Evolutionary conservation across 2,329 filamentous ascomycete species (phyloP), one percentile per base, ranked within the genome.

Genomic region (Cladosporium sp.): DNA sequence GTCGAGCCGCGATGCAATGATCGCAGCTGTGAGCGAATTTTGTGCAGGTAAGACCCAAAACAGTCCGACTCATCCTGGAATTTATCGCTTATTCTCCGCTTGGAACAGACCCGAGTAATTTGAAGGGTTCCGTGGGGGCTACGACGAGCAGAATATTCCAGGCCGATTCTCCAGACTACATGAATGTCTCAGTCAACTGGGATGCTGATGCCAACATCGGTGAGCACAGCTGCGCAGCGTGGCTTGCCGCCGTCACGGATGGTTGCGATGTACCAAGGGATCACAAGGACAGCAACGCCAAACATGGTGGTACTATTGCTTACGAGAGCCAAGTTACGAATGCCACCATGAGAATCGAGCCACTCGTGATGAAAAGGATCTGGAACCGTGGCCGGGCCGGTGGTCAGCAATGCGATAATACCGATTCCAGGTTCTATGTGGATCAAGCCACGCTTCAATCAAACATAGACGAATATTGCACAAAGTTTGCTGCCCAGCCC

Each of bases 211-310:
- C 10, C 10, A 38, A 33, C 22, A 51, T 55, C 42, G 40, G 46
- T 11, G 46, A 55, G 38, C 42, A 51, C 28, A 32, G 37, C 9
- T 52, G 53, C 35, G 40, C 31, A 19, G 38, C 53, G 9, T 55
- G 53, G 53, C 48, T 55, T 7, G 48, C 46, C 32, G 31, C 42
- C n/a, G 42, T 52, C 4, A 55, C 33, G 11, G 53, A 55, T 37
- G 37, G 42, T 9, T 52, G 48, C 35, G 31, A 46, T 14, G 37
- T 52, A 9, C 51, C 44, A n/a, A 16, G 5, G 9, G 18, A 42
- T 2, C 16, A 40, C 9, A 18, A 19, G 2, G 13, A 11, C 5
- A n/a, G n/a, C 28, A 55, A 55, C 35, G n/a, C 32, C n/a, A 51
- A 55, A 28, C 48, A 52, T 13, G 53, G 53, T 11, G 53, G 53